These are phyloP conservation scores for Cryphonectria radicalis DNA, from an alignment of 2,329 filamentous ascomycete genomes.

Conservation along the genomic window DNA sequence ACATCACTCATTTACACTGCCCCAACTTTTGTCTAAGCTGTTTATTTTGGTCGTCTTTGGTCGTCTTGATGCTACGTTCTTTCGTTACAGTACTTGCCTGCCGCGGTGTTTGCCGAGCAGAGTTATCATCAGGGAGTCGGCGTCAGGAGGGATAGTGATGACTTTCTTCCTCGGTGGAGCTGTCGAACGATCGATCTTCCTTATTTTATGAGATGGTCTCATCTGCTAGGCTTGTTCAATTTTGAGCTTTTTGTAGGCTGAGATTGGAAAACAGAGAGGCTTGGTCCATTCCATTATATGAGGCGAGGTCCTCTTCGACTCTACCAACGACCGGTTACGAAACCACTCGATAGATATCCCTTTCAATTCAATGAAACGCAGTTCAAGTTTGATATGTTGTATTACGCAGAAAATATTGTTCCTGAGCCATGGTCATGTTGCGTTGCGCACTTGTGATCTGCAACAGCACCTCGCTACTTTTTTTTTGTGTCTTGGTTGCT, in stretches of 20 bases:
- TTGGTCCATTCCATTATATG: not conserved
- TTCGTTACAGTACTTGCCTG: not conserved
- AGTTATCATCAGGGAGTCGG: not conserved
- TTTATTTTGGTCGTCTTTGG: not conserved
- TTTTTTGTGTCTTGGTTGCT: not conserved
- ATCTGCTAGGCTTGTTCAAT: not conserved
- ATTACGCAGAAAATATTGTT: not conserved
- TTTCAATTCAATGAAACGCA: not conserved
- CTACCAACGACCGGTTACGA: not conserved
- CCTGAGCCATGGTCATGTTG: not conserved
- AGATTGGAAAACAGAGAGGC: not conserved
- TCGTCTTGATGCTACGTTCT: not conserved
- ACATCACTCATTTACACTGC: constrained; percentile 45
- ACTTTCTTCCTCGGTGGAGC: not conserved
- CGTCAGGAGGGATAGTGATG: not conserved
- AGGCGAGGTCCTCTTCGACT: not conserved
- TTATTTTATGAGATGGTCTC: not conserved
- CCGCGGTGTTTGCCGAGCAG: not conserved
- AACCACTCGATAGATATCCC: not conserved
- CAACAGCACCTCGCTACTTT: not conserved
- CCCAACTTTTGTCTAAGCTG: constrained; percentile 33
- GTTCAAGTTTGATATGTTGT: not conserved
- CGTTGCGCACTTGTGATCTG: not conserved
- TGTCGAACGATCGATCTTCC: not conserved
- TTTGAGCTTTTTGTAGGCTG: not conserved